Conservation (phyloP, 1,284 basidiomycete genomes). For the Leccinum fallax region DNA sequence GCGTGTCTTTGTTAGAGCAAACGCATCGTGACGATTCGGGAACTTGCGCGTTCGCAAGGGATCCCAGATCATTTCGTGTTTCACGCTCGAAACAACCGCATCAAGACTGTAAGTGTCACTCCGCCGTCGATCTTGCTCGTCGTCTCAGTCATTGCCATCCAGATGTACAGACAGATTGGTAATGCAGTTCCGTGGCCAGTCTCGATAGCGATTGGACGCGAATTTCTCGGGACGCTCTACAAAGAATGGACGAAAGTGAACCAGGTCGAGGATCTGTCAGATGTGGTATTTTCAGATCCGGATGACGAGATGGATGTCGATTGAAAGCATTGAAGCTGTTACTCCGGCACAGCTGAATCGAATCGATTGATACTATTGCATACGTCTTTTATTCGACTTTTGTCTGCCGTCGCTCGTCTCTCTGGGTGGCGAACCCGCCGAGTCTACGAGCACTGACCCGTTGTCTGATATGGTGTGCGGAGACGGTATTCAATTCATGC, state of each 20-base stretch:
- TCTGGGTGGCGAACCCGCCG: background rate
- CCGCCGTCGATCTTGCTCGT: background rate
- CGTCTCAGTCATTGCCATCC: background rate
- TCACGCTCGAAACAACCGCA: constrained; percentile 47
- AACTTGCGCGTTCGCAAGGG: constrained; percentile 75
- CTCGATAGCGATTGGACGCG: constrained; percentile 59
- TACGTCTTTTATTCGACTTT: background rate
- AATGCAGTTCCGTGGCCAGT: constrained; percentile 74
- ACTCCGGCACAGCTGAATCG: background rate
- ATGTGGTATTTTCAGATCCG: constrained; percentile 12
- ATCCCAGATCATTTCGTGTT: constrained; percentile 75
- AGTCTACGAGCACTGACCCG: background rate
- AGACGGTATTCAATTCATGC: background rate
- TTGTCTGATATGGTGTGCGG: background rate
- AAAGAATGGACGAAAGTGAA: constrained; percentile 47
- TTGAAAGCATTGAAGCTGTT: constrained; percentile 10
- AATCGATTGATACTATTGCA: background rate
- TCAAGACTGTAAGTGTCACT: constrained; percentile 55
- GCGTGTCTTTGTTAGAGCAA: constrained; percentile 46
- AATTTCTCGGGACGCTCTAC: constrained; percentile 53
- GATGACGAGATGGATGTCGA: constrained; percentile 33
- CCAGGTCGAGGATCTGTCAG: constrained; percentile 8
- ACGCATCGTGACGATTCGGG: constrained; percentile 68
- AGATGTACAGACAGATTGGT: constrained; percentile 79
- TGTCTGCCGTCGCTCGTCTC: background rate